Evolutionary conservation across 129 eudicot genomes (phyloP).

Genomic region (Tanacetum coccineum): DNA sequence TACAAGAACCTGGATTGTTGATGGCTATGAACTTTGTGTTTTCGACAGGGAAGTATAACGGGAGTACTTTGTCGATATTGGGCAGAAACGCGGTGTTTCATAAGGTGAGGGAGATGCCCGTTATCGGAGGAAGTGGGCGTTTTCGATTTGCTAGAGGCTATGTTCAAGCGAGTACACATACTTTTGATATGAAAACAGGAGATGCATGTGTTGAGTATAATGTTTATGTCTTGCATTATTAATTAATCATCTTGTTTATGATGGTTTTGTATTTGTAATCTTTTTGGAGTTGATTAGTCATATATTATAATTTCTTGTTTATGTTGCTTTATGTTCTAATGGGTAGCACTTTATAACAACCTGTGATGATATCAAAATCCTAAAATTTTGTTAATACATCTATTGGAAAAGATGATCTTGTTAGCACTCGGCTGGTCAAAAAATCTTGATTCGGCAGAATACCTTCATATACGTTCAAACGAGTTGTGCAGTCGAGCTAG

Average conservation of each 20-base stretch:
- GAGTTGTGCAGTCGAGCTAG: too few relatives aligned
- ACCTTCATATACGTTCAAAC: too few relatives aligned
- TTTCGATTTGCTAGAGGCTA: constrained; percentile 71
- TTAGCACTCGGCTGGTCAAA: too few relatives aligned
- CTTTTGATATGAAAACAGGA: constrained; percentile 36
- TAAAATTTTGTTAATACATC: too few relatives aligned
- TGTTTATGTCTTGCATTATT: constrained; percentile 66
- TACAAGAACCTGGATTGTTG: constrained; percentile 43
- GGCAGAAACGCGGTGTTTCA: constrained; percentile 55
- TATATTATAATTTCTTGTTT: not conserved
- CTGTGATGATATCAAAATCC: too few relatives aligned
- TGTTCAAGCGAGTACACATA: constrained; percentile 53
- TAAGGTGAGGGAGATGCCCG: constrained; percentile 71
- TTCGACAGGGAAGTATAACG: constrained; percentile 56
- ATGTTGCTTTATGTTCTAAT: not conserved
- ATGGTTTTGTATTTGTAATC: not conserved
- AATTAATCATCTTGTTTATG: not conserved
- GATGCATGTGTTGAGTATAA: constrained; percentile 70
- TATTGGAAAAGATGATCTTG: too few relatives aligned
- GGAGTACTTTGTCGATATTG: constrained; percentile 51
- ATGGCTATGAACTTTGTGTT: constrained; percentile 69
- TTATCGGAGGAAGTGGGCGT: constrained; percentile 68
- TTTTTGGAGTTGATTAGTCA: not conserved
- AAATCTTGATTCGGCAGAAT: too few relatives aligned
- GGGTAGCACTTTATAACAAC: not conserved